Evolutionary conservation across 352 stramenopile species (phyloP).

Genomic region (Phytopythium mirpurense): DNA sequence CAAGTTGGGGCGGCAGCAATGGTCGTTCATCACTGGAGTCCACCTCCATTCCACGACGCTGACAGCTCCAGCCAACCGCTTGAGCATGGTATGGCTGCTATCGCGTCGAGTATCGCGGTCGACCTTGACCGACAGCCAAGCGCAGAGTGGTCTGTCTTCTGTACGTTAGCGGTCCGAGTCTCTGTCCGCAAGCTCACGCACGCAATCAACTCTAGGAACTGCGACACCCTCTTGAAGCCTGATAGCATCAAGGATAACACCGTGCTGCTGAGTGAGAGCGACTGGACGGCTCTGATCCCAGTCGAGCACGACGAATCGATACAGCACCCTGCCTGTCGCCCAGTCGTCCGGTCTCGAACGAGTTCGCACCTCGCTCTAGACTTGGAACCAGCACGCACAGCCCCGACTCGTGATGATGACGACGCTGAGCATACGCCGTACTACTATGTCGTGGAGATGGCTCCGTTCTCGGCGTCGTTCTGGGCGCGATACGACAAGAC

Average conservation of each 20-base stretch:
- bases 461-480: constrained; percentile 59
- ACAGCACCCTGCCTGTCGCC: constrained; percentile 3
- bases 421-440: constrained; percentile 20
- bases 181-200: background rate
- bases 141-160: background rate
- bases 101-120: background rate
- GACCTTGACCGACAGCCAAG: background rate
- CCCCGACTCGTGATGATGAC: background rate
- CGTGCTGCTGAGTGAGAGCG: constrained; percentile 3
- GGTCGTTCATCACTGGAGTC: background rate
- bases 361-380: constrained; percentile 12
- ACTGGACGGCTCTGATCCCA: constrained; percentile 16
- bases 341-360: constrained; percentile 14
- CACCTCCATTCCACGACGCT: background rate
- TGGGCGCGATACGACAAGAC: constrained; percentile 71
- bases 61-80: background rate
- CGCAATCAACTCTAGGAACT: background rate
- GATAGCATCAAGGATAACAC: background rate
- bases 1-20: background rate
- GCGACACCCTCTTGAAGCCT: background rate
- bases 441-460: constrained; percentile 63
- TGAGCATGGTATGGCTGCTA: background rate
- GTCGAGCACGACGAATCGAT: constrained; percentile 9
- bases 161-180: background rate
- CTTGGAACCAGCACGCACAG: background rate